Percentiles rank a stretch among this genome's conserved stretches.
phyloP scores from a whole-genome alignment of 2,329 filamentous ascomycete species.

The Coniochaeta ligniaria region DNA sequence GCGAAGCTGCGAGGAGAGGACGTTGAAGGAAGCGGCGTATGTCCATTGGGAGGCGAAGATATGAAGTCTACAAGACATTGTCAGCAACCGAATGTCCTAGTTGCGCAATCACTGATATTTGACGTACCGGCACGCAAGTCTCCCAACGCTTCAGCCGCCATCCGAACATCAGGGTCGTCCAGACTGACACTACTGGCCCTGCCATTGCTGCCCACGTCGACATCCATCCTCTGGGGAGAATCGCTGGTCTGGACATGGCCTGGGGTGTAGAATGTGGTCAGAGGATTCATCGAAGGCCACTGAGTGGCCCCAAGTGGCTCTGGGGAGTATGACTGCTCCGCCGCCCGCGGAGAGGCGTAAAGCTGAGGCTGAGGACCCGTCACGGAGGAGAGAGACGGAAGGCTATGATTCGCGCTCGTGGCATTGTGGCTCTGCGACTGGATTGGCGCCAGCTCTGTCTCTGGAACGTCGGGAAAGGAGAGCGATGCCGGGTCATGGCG shows the following conservation, averaged over 20 bases:
- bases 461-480: conserved; percentile 24
- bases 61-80: conserved; percentile 47
- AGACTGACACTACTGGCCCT: conserved; percentile 46
- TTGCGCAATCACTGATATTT: neutral
- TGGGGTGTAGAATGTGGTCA: conserved; percentile 39
- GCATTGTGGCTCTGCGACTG: conserved; percentile 20
- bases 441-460: conserved; percentile 36
- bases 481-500: conserved; percentile 23
- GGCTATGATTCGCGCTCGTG: conserved; percentile 18
- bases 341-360: conserved; percentile 15
- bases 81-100: neutral
- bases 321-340: conserved; percentile 18
- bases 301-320: conserved; percentile 20
- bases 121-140: conserved; percentile 64
- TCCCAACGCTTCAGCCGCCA: conserved; percentile 69
- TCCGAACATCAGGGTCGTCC: conserved; percentile 60
- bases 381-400: conserved; percentile 36
- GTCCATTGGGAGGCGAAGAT: conserved; percentile 49
- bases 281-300: conserved; percentile 43
- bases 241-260: conserved; percentile 34
- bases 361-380: conserved; percentile 20
- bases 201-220: conserved; percentile 35
- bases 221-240: conserved; percentile 40
- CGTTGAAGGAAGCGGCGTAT: conserved; percentile 30
- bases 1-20: conserved; percentile 28